Percentiles rank a stretch among this genome's conserved stretches.
Evolutionary conservation across 2,329 filamentous ascomycete genomes (phyloP).

Genomic region (Epichloe hybrida): DNA sequence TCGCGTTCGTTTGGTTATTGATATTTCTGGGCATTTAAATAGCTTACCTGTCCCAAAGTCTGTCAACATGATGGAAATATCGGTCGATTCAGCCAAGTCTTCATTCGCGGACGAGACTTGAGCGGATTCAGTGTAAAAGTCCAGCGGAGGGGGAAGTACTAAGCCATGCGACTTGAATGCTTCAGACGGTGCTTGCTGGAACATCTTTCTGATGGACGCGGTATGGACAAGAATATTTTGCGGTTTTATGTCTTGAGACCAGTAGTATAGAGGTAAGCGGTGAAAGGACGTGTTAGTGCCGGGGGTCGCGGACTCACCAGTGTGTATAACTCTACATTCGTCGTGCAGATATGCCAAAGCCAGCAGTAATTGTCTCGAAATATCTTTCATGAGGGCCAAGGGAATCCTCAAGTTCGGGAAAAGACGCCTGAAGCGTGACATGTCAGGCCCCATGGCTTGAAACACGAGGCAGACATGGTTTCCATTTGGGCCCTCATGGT

Average conservation of each 20-base stretch:
- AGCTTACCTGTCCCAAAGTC: too few relatives aligned
- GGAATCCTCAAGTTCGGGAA: constrained; percentile 6
- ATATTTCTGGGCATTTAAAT: too few relatives aligned
- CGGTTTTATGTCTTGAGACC: constrained; percentile 13
- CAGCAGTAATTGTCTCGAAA: constrained; percentile 10
- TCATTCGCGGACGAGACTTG: too few relatives aligned
- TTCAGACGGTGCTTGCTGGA: constrained; percentile 5
- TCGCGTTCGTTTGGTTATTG: too few relatives aligned
- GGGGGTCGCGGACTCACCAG: constrained; percentile 4
- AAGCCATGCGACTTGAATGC: too few relatives aligned
- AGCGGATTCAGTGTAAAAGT: too few relatives aligned
- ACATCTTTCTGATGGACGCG: constrained; percentile 9
- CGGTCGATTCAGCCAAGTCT: too few relatives aligned
- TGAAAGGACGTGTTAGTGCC: neutral
- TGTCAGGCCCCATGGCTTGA: constrained; percentile 15
- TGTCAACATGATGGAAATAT: too few relatives aligned
- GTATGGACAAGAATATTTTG: constrained; percentile 13
- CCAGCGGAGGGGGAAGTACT: too few relatives aligned
- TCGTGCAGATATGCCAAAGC: constrained; percentile 11
- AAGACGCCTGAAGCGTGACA: constrained; percentile 8
- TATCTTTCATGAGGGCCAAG: constrained; percentile 6
- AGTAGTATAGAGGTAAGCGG: neutral
- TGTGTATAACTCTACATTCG: constrained; percentile 11
- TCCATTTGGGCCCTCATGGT: constrained; percentile 16
- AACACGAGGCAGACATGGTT: constrained; percentile 19